These are phyloP conservation scores for Komagataella pastoris DNA, from an alignment of 805 yeast species.

Conservation along the genomic window DNA sequence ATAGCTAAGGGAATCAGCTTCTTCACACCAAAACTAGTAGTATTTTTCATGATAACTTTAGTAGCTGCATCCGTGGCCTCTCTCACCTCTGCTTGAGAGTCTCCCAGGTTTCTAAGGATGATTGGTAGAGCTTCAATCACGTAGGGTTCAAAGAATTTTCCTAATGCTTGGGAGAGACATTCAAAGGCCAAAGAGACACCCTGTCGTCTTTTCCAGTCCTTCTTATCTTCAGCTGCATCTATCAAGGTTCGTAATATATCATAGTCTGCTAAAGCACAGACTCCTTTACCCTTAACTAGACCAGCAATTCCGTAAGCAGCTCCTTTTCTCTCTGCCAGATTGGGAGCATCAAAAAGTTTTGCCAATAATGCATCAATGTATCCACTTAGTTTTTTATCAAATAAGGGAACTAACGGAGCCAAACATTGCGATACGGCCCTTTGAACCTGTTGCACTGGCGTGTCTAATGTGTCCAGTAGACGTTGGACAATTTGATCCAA, in stretches of 20 bases:
- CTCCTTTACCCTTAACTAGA: conserved; percentile 80
- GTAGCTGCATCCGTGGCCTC: conserved; percentile 84
- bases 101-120: conserved; percentile 74
- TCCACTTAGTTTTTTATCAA: conserved; percentile 28
- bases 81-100: conserved; percentile 72
- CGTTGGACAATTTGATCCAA: conserved; percentile 52
- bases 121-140: conserved; percentile 81
- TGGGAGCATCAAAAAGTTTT: conserved; percentile 39
- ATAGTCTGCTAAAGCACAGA: conserved; percentile 58
- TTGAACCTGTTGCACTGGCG: conserved; percentile 87
- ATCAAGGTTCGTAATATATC: conserved; percentile 56
- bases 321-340: conserved; percentile 59
- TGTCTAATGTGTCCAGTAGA: conserved; percentile 60
- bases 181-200: conserved; percentile 83
- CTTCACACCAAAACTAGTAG: conserved; percentile 87
- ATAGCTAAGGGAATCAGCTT: conserved; percentile 86
- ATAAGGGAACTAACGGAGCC: conserved; percentile 60
- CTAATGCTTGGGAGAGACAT: conserved; percentile 66
- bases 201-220: conserved; percentile 60
- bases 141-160: conserved; percentile 82
- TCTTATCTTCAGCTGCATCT: conserved; percentile 83
- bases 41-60: conserved; percentile 73
- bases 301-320: conserved; percentile 97
- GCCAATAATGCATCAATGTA: conserved; percentile 48
- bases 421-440: conserved; percentile 77